Evolutionary conservation across 31 red algal species (phyloP).

Genomic region (Asparagopsis taxiformis): DNA sequence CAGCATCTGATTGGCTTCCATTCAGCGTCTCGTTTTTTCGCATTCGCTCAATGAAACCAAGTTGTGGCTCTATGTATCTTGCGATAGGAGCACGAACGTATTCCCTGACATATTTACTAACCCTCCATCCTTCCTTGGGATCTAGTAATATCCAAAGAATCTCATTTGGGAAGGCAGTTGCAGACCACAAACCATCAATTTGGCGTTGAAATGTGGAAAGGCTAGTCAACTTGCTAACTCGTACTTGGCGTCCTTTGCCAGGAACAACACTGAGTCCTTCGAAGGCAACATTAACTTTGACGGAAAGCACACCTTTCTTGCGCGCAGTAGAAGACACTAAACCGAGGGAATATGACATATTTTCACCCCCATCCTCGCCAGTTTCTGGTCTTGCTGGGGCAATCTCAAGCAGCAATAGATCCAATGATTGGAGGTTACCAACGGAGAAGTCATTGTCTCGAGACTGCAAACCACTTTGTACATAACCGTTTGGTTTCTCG

Average conservation of each 20-base stretch:
- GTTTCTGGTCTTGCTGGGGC: no score
- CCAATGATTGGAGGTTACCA: no score
- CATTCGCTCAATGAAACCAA: slow-evolving; percentile 28
- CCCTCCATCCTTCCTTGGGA: slow-evolving; percentile 11
- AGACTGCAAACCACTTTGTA: no score
- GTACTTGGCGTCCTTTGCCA: slow-evolving; percentile 37
- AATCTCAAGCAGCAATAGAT: no score
- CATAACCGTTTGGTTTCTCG: no score
- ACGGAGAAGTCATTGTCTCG: no score
- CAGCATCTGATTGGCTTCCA: slow-evolving; percentile 20
- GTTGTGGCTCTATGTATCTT: not conserved
- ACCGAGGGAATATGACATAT: no score
- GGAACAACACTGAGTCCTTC: slow-evolving; percentile 13
- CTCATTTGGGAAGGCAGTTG: slow-evolving; percentile 30
- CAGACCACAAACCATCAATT: slow-evolving; percentile 35
- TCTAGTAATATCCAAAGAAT: slow-evolving; percentile 47
- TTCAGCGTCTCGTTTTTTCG: not conserved
- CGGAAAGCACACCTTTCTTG: slow-evolving; percentile 9
- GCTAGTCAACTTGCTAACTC: slow-evolving; percentile 32
- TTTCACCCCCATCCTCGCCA: no score
- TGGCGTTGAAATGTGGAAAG: slow-evolving; percentile 46
- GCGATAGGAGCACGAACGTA: not conserved
- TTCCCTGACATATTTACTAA: slow-evolving; percentile 4
- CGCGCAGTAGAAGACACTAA: slow-evolving; percentile 18
- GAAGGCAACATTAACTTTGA: slow-evolving; percentile 38